phyloP scores from a whole-genome alignment of 2,329 filamentous ascomycete genomes.

The Beauveria pseudobassiana region DNA sequence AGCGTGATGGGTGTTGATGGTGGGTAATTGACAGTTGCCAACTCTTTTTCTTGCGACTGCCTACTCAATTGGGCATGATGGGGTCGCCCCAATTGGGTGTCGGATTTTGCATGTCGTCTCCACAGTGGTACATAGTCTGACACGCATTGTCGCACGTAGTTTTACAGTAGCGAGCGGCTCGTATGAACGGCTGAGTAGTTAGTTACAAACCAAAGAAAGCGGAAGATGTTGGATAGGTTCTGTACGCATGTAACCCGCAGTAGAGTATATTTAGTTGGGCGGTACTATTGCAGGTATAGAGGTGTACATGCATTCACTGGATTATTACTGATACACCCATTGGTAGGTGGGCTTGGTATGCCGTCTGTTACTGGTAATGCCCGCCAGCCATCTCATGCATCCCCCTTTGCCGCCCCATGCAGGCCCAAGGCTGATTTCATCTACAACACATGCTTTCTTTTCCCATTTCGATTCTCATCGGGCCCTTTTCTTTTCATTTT shows the following conservation, averaged over 20 bases:
- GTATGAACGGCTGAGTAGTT: background rate
- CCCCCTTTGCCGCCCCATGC: background rate
- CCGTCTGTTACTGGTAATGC: background rate
- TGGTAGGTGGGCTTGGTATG: background rate
- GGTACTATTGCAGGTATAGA: background rate
- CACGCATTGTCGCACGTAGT: conserved; percentile 4
- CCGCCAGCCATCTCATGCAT: conserved; percentile 2
- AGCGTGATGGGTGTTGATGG: background rate
- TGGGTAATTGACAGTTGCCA: background rate
- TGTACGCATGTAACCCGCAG: background rate
- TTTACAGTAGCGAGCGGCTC: background rate
- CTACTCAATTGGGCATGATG: too few species aligned
- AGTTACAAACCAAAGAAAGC: too few species aligned
- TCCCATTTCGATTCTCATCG: conserved; percentile 1
- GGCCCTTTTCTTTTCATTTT: background rate
- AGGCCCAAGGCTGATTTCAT: background rate
- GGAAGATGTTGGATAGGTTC: background rate
- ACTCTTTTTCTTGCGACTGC: too few species aligned
- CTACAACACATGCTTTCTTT: background rate
- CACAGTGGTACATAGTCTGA: background rate
- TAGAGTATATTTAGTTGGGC: background rate
- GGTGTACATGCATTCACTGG: background rate
- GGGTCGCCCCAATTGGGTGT: background rate
- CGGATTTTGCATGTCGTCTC: background rate
- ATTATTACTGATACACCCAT: background rate